Evolutionary conservation across 139 green algal genomes (phyloP).

Genomic region (Choricystis sp.): DNA sequence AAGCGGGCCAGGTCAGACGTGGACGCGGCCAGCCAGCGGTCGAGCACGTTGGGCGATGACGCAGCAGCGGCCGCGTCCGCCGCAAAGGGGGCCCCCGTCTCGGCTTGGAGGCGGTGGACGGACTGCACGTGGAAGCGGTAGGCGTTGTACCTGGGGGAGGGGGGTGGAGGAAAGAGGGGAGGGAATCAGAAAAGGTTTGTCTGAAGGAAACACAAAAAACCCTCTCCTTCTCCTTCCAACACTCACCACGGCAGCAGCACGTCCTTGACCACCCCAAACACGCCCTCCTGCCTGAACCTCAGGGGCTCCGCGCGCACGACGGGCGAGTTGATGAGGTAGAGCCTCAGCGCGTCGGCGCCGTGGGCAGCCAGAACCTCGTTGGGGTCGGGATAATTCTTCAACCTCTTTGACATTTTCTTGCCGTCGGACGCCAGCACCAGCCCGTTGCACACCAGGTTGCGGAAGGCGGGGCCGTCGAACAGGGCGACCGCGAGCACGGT

Average conservation of each 20-base stretch:
- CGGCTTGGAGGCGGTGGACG: constrained; percentile 43
- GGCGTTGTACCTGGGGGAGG: constrained; percentile 76
- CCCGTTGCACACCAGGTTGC: constrained; percentile 98
- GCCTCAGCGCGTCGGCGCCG: constrained; percentile 82
- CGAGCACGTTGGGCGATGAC: constrained; percentile 60
- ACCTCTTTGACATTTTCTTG: constrained; percentile 99
- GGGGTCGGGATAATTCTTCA: constrained; percentile 97
- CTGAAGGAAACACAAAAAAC: too few species aligned
- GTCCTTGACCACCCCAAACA: constrained; percentile 86
- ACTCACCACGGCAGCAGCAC: constrained; percentile 90
- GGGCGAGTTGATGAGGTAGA: constrained; percentile 98
- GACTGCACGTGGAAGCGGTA: constrained; percentile 90
- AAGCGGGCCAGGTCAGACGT: constrained; percentile 59
- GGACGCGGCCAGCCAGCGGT: constrained; percentile 76
- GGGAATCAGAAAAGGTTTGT: too few species aligned
- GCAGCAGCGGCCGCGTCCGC: constrained; percentile 31
- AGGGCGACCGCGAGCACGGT: constrained; percentile 97
- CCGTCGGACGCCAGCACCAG: constrained; percentile 92
- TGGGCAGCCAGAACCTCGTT: constrained; percentile 73
- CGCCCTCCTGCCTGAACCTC: constrained; percentile 88
- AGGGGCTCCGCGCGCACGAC: constrained; percentile 83
- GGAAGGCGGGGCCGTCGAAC: constrained; percentile 95
- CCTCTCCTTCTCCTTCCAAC: too few species aligned
- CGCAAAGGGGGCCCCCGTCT: neutral
- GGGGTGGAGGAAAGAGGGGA: too few species aligned